These are phyloP conservation scores for Globisporangium irregulare DNA, from an alignment of 352 stramenopile species.

Conservation along the genomic window DNA sequence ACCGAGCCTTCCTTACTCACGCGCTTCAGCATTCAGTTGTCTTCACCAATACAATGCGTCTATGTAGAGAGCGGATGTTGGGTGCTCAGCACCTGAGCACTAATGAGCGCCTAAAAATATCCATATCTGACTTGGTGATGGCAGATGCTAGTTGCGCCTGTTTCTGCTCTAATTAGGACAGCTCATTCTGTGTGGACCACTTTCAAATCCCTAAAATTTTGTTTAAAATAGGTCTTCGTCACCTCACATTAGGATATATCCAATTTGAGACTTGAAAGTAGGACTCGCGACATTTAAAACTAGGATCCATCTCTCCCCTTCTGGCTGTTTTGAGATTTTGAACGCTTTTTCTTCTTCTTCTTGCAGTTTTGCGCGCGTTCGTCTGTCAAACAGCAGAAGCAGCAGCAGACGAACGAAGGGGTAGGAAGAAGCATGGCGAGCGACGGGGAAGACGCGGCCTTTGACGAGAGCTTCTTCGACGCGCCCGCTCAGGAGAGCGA, in stretches of 20 bases:
- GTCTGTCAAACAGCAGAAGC: not conserved
- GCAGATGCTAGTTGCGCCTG: not conserved
- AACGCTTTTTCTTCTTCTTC: slow-evolving; percentile 3
- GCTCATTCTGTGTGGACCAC: not conserved
- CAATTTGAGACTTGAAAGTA: not conserved
- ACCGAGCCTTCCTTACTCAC: not conserved
- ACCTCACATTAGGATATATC: not conserved
- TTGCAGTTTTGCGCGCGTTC: not conserved
- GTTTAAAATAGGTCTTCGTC: not conserved
- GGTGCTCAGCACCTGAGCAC: not conserved
- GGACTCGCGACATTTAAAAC: not conserved
- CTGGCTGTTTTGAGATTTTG: not conserved
- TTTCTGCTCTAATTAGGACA: not conserved
- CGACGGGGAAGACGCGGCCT: slow-evolving; percentile 13
- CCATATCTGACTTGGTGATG: not conserved
- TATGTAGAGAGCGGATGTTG: not conserved
- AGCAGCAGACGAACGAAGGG: not conserved
- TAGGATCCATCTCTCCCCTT: not conserved
- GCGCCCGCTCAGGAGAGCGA: slow-evolving; percentile 8
- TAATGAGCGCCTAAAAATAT: not conserved
- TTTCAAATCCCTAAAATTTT: not conserved
- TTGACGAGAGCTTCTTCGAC: slow-evolving; percentile 23
- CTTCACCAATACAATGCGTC: not conserved
- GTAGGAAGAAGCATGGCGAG: slow-evolving; percentile 5
- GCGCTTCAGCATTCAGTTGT: not conserved